Evolutionary conservation across 2,329 filamentous ascomycete species (phyloP).

Genomic region (Nemania sp.): DNA sequence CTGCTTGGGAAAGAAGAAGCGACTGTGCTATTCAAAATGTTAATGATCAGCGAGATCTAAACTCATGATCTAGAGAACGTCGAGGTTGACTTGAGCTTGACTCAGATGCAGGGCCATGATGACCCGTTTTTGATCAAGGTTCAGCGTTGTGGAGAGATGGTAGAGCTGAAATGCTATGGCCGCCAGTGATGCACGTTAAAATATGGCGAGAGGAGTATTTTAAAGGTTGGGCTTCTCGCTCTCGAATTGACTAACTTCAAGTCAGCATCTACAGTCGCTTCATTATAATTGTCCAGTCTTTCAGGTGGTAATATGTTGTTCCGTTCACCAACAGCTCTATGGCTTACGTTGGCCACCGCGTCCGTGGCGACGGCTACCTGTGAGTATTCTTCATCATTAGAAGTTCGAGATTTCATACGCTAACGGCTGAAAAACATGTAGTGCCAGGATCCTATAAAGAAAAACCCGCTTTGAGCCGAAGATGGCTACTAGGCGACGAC

Average conservation of each 20-base stretch:
- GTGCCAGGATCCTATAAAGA: not conserved
- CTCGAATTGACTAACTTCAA: not conserved
- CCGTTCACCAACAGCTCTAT: constrained; percentile 2
- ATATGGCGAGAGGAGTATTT: not conserved
- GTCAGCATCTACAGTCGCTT: not conserved
- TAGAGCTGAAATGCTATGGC: not conserved
- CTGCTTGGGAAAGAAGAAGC: constrained; percentile 23
- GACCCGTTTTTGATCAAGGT: not conserved
- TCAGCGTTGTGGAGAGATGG: not conserved
- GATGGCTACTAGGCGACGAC: constrained; percentile 29
- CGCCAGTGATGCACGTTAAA: constrained; percentile 8
- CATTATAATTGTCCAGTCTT: not conserved
- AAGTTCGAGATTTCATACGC: not conserved
- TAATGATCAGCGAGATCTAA: constrained; percentile 24
- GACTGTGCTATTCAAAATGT: constrained; percentile 10
- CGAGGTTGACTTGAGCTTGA: not conserved
- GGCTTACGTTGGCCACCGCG: not conserved
- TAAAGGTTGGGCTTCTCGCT: not conserved
- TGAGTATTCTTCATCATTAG: constrained; percentile 1
- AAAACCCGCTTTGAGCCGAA: constrained; percentile 6
- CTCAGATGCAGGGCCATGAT: not conserved
- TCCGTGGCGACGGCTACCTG: constrained; percentile 17
- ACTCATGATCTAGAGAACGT: constrained; percentile 13
- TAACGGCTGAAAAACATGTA: not conserved
- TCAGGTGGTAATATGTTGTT: constrained; percentile 16